These are phyloP conservation scores for Lotmaria passim DNA, from an alignment of 208 protist genomes.

Conservation along the genomic window DNA sequence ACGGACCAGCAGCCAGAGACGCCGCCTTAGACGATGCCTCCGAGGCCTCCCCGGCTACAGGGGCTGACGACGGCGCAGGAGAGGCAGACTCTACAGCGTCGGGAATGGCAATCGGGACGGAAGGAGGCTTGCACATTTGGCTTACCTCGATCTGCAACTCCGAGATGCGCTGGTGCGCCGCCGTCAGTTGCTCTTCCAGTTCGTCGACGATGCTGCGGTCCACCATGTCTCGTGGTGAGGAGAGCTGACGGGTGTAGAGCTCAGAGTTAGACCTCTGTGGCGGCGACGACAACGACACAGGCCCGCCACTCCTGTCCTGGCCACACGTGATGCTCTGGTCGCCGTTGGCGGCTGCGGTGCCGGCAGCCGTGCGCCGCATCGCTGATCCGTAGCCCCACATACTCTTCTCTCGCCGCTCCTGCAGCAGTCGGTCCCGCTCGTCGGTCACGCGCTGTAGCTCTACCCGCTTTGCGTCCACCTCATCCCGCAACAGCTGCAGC, in stretches of 20 bases:
- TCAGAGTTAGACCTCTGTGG: not conserved
- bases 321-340: not conserved
- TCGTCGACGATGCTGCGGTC: constrained; percentile 40
- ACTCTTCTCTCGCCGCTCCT: constrained; percentile 23
- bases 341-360: not conserved
- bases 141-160: constrained; percentile 35
- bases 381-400: constrained; percentile 6
- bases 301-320: not conserved
- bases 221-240: constrained; percentile 25
- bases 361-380: not conserved
- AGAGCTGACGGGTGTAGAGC: not conserved
- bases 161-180: constrained; percentile 41
- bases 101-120: not conserved
- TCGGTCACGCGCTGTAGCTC: constrained; percentile 36
- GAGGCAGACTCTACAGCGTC: not conserved
- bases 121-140: not conserved
- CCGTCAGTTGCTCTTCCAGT: constrained; percentile 50
- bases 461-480: constrained; percentile 27
- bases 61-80: not conserved
- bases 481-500: constrained; percentile 49
- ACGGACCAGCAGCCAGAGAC: too few relatives aligned
- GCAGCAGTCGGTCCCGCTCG: constrained; percentile 37
- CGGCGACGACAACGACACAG: not conserved
- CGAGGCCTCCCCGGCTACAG: not conserved
- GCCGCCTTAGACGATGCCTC: constrained; percentile 1